These are phyloP conservation scores for Penicillium alfredii DNA, from an alignment of 495 filamentous ascomycete genomes.

Conservation along the genomic window DNA sequence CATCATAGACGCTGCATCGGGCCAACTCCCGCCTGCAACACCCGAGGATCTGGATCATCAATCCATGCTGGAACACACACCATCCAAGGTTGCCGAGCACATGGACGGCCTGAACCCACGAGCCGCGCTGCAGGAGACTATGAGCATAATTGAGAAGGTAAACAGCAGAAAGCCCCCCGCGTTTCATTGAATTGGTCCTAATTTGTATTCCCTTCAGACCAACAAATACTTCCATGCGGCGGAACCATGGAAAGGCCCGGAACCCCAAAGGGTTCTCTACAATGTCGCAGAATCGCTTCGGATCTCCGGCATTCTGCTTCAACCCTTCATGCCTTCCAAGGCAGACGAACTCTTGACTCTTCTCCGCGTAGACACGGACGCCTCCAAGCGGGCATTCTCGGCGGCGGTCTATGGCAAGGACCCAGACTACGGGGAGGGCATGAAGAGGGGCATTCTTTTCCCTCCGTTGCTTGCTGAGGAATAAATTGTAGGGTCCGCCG, in stretches of 20 bases:
- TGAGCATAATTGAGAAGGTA: constrained; percentile 55
- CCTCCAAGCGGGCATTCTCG: constrained; percentile 48
- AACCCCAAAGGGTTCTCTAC: constrained; percentile 54
- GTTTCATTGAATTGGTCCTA: constrained; percentile 3
- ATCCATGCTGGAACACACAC: constrained; percentile 28
- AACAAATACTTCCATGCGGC: constrained; percentile 60
- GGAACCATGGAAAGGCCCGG: constrained; percentile 52
- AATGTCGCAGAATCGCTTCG: constrained; percentile 72
- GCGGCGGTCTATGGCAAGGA: constrained; percentile 55
- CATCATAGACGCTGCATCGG: constrained; percentile 39
- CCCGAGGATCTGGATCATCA: constrained; percentile 29
- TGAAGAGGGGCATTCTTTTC: constrained; percentile 48
- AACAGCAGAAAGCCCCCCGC: constrained; percentile 11
- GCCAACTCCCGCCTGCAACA: constrained; percentile 23
- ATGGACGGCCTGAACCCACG: constrained; percentile 65
- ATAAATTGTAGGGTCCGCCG: constrained; percentile 14
- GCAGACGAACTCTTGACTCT: constrained; percentile 65
- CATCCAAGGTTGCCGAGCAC: constrained; percentile 37
- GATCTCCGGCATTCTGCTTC: constrained; percentile 74
- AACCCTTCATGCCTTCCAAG: constrained; percentile 88
- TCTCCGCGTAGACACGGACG: constrained; percentile 57
- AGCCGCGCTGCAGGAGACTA: constrained; percentile 58
- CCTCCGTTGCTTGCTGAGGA: constrained; percentile 48
- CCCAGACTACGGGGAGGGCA: constrained; percentile 57
- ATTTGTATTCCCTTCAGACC: constrained; percentile 42